Evolutionary conservation across 2,329 filamentous ascomycete species (phyloP).

Genomic region (Ophiostoma ips): DNA sequence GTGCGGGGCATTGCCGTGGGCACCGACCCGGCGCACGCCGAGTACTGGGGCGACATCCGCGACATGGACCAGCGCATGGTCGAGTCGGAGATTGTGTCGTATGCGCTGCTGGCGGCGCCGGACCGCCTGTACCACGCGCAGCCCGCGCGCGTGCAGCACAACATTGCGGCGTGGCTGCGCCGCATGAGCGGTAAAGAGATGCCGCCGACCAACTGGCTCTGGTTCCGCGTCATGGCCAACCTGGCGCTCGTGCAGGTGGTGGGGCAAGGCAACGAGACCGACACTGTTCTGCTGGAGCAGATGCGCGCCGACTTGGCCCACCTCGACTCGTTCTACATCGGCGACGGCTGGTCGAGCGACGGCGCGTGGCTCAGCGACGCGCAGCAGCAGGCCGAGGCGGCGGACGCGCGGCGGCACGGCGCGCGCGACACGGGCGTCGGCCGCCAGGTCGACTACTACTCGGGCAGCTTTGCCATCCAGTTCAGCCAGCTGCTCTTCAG

Average conservation of each 20-base stretch:
- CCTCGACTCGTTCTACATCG: slow-evolving; percentile 10
- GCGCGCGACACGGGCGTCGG: background rate
- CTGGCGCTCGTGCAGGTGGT: slow-evolving; percentile 9
- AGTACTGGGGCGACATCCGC: slow-evolving; percentile 34
- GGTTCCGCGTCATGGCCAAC: slow-evolving; percentile 13
- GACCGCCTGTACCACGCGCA: slow-evolving; percentile 22
- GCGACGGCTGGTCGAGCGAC: slow-evolving; percentile 12
- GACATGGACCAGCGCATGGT: slow-evolving; percentile 39
- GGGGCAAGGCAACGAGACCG: background rate
- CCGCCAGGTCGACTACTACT: slow-evolving; percentile 14
- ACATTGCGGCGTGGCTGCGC: slow-evolving; percentile 15
- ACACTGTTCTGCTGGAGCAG: background rate
- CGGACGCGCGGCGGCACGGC: background rate
- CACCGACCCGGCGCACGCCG: slow-evolving; percentile 20
- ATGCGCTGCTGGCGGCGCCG: slow-evolving; percentile 31
- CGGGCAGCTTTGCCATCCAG: slow-evolving; percentile 16
- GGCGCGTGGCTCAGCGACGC: slow-evolving; percentile 9
- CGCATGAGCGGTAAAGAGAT: slow-evolving; percentile 10
- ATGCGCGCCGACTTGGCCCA: slow-evolving; percentile 9
- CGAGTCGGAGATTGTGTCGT: slow-evolving; percentile 36
- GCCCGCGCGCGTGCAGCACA: slow-evolving; percentile 17
- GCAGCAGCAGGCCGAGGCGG: background rate
- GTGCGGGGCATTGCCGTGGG: slow-evolving; percentile 20
- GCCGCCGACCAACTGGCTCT: slow-evolving; percentile 13
- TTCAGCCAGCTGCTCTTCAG: slow-evolving; percentile 25